Conservation (phyloP, 2,329 filamentous ascomycete genomes). For the Fusarium acutatum region DNA sequence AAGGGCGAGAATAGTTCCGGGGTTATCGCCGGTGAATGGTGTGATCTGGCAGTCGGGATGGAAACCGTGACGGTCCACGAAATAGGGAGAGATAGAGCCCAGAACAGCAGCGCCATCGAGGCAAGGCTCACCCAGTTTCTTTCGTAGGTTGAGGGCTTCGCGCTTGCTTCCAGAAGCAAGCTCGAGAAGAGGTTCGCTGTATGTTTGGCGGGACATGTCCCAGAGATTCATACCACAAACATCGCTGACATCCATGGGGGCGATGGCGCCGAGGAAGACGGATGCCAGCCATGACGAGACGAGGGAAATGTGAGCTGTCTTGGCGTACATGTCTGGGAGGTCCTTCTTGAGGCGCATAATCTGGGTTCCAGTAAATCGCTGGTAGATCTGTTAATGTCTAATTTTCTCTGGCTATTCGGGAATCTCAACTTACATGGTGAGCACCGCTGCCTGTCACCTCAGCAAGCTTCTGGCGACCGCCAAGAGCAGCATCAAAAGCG, state of each 20-base stretch:
- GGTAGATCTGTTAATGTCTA: constrained; percentile 45
- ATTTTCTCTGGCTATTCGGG: constrained; percentile 12
- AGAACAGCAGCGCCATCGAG: constrained; percentile 83
- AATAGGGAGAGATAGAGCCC: constrained; percentile 81
- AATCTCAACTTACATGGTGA: constrained; percentile 76
- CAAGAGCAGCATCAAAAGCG: constrained; percentile 79
- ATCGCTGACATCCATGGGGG: constrained; percentile 92
- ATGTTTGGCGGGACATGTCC: constrained; percentile 80
- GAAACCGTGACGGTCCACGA: constrained; percentile 81
- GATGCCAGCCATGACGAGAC: constrained; percentile 96
- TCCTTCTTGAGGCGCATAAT: constrained; percentile 88
- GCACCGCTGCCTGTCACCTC: constrained; percentile 88
- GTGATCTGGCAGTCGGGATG: constrained; percentile 76
- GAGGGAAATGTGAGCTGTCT: constrained; percentile 86
- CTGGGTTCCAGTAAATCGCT: constrained; percentile 95
- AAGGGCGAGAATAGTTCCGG: constrained; percentile 89
- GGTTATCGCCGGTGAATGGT: constrained; percentile 96
- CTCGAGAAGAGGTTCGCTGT: constrained; percentile 78
- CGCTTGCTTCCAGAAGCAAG: constrained; percentile 75
- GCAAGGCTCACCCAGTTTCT: constrained; percentile 82
- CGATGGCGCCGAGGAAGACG: constrained; percentile 83
- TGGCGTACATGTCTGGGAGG: constrained; percentile 81
- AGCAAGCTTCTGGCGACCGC: constrained; percentile 73
- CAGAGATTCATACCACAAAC: constrained; percentile 97
- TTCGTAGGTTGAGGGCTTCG: constrained; percentile 68